Conservation (phyloP, 331 rosid genomes). For the Arachis monticola region DNA sequence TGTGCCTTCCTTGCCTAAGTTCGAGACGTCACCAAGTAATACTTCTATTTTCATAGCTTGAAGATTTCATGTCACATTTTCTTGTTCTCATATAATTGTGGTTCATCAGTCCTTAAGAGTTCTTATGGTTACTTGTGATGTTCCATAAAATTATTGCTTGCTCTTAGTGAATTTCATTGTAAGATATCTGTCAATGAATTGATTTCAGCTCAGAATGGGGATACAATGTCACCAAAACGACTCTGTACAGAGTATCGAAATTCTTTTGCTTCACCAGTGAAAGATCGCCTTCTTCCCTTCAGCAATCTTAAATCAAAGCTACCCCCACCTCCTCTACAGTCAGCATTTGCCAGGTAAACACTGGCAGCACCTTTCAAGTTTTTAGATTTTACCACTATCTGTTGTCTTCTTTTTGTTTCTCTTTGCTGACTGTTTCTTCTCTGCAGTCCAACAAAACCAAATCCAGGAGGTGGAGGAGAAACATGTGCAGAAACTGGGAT, state of each 20-base stretch:
- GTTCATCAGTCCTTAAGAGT: background rate
- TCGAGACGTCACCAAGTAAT: constrained; percentile 72
- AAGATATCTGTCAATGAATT: constrained; percentile 13
- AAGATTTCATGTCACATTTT: background rate
- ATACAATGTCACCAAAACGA: constrained; percentile 85
- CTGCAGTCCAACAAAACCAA: constrained; percentile 93
- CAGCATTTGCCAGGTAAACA: constrained; percentile 95
- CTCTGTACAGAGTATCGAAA: constrained; percentile 56
- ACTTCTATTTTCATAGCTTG: constrained; percentile 20
- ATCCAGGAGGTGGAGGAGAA: constrained; percentile 98
- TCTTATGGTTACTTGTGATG: background rate
- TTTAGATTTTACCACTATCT: constrained; percentile 11
- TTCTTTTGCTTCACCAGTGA: constrained; percentile 89
- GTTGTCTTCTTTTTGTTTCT: constrained; percentile 4
- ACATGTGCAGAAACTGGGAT: constrained; percentile 98
- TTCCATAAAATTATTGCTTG: constrained; percentile 2
- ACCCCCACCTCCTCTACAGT: constrained; percentile 85
- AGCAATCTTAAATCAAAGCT: constrained; percentile 78
- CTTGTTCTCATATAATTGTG: constrained; percentile 18
- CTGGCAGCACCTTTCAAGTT: constrained; percentile 23
- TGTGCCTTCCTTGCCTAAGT: constrained; percentile 67
- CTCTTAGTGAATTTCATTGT: constrained; percentile 2
- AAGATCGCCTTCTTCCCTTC: constrained; percentile 71
- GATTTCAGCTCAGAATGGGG: constrained; percentile 87
- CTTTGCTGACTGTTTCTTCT: constrained; percentile 28